Evolutionary conservation across 2,329 filamentous ascomycete genomes (phyloP), one percentile per base, ranked within the genome.

Genomic region (Raffaelea deltoideospora): DNA sequence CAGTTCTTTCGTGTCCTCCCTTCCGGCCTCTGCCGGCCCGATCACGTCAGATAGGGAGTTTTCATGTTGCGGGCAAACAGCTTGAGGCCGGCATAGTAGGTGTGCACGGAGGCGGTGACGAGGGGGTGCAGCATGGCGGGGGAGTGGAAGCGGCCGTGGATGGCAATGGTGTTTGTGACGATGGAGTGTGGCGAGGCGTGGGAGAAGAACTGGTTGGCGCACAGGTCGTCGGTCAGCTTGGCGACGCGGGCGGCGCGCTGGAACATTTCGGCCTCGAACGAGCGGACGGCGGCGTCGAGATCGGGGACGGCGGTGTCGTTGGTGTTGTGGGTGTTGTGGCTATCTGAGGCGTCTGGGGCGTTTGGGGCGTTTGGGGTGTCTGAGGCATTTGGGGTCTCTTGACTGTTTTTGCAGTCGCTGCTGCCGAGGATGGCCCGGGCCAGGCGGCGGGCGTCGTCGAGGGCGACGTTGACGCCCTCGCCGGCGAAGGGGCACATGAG

Each of bases 401-500:
- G n/a, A n/a, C 33, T 14, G 13, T 3, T 18, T 20, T 24, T 20
- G 13, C 10, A 35, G 3, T 44, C 8, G 22, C 17, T 41, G 2
- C 50, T 48, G 9, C 42, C 41, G 34, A 57, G 47, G 41, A 72
- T 64, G 7, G 58, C 55, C 22, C 54, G 48, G 0, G 62, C 64
- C 17, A 77, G 55, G 18, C 60, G 50, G 41, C 66, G 49, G 8
- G 69, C 63, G 48, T 77, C 72, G 33, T 63, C 57, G 49, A 78
- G 60, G 2, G 61, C 69, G 17, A 64, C 54, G 46, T 77, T 76
- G 20, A 75, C 70, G 2, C 72, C 72, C 39, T 72, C 70, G 5
- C 72, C 72, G 2, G 65, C 66, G 42, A 66, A 71, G 0, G 67
- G 67, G 1, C 64, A 63, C 67, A 73, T 72, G 18, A 74, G 46